Evolutionary conservation across 805 yeast genomes (phyloP).

Genomic region (Blastobotrys terrestris): DNA sequence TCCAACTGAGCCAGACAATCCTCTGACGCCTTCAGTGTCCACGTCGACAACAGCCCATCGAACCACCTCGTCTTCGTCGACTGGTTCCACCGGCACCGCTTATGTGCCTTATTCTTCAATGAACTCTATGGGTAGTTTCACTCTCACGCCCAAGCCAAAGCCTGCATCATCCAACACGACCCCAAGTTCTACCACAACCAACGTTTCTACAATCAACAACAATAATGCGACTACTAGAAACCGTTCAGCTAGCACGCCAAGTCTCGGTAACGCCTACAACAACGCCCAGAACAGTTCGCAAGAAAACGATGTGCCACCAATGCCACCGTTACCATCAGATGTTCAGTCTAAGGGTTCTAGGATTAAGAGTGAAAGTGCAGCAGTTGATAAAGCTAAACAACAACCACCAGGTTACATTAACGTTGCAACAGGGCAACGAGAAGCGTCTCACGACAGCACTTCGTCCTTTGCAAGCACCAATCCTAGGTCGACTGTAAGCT

Average conservation of each 20-base stretch:
- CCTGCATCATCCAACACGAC: neutral
- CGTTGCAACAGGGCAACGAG: slow-evolving; percentile 4
- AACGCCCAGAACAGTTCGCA: neutral
- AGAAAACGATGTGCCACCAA: slow-evolving; percentile 6
- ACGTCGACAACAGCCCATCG: neutral
- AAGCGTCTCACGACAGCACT: neutral
- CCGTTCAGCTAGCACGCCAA: slow-evolving; percentile 13
- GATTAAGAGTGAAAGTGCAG: slow-evolving; percentile 17
- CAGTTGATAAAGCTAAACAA: neutral
- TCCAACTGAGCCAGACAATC: neutral
- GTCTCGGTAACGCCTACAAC: slow-evolving; percentile 3
- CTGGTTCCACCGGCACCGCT: neutral
- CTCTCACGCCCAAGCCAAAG: neutral
- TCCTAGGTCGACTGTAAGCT: neutral
- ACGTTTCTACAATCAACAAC: neutral
- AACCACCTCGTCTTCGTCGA: slow-evolving; percentile 4
- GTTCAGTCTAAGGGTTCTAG: slow-evolving; percentile 4
- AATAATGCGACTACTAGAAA: slow-evolving; percentile 5
- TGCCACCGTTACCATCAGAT: slow-evolving; percentile 9
- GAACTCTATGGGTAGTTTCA: neutral
- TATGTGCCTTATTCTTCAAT: neutral
- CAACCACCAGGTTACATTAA: neutral
- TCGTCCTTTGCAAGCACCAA: slow-evolving; percentile 1
- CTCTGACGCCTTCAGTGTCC: neutral
- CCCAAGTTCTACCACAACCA: neutral